A percentile compares a stretch with the other conserved stretches of the same genome.
phyloP scores from a whole-genome alignment of 2,329 filamentous ascomycete genomes.

The Daldinia sp. region DNA sequence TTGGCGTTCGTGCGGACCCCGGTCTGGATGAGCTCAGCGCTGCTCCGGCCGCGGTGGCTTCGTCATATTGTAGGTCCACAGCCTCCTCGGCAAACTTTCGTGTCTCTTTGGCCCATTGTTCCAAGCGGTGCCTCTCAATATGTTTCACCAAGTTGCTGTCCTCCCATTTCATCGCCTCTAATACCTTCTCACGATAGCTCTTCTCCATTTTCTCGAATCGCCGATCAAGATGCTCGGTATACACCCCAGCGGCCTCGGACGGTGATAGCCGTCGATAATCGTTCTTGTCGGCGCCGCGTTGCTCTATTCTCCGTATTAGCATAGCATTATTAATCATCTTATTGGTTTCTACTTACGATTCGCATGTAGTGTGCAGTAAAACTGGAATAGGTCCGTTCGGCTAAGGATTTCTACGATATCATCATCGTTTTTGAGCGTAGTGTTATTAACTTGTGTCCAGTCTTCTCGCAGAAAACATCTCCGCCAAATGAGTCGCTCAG shows the following conservation, averaged over 20 bases:
- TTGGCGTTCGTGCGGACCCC: conserved; percentile 13
- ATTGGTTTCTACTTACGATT: conserved; percentile 62
- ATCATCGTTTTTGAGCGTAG: conserved; percentile 74
- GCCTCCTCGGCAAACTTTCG: conserved; percentile 43
- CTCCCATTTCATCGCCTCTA: conserved; percentile 77
- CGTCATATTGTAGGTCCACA: conserved; percentile 43
- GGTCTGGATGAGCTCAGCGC: conserved; percentile 24
- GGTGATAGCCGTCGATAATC: conserved; percentile 59
- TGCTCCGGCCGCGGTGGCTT: conserved; percentile 39
- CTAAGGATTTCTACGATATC: conserved; percentile 70
- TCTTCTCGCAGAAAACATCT: conserved; percentile 84
- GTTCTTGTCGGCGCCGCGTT: conserved; percentile 53
- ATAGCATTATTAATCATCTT: conserved; percentile 26
- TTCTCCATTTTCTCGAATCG: conserved; percentile 68
- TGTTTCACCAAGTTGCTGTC: conserved; percentile 70
- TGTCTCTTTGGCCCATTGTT: conserved; percentile 66
- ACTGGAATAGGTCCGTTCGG: conserved; percentile 73
- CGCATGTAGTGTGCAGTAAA: conserved; percentile 70
- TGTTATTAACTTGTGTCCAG: conserved; percentile 83
- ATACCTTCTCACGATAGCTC: conserved; percentile 70
- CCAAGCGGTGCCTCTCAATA: conserved; percentile 73
- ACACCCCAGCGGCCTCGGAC: conserved; percentile 65
- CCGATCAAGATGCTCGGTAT: conserved; percentile 67
- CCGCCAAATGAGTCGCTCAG: conserved; percentile 79
- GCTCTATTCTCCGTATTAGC: conserved; percentile 43